phyloP scores from a whole-genome alignment of 2,329 filamentous ascomycete species.

The Sodiomyces alkalinus region DNA sequence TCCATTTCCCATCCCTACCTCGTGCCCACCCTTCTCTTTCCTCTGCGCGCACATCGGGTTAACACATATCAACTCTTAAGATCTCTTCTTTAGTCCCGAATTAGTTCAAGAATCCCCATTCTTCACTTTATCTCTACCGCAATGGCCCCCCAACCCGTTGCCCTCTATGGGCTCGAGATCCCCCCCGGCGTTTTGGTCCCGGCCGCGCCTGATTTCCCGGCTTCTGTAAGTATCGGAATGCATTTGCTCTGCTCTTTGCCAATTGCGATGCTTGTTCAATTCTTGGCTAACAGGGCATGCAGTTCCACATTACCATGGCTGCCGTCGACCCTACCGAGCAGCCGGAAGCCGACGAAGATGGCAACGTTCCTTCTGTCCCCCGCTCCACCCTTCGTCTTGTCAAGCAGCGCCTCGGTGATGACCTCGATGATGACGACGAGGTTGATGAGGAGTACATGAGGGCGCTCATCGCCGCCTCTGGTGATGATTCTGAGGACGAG shows the following conservation, averaged over 20 bases:
- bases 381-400: conserved; percentile 86
- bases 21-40: no score
- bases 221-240: conserved; percentile 51
- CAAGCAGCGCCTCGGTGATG: conserved; percentile 50
- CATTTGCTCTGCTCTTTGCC: conserved; percentile 5
- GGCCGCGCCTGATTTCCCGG: conserved; percentile 63
- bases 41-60: no score
- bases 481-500: conserved; percentile 35
- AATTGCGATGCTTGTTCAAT: not conserved
- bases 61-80: no score
- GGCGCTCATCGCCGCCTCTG: conserved; percentile 34
- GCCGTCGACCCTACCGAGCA: conserved; percentile 81
- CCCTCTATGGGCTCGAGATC: conserved; percentile 85
- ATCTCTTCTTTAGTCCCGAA: no score
- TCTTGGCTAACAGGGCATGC: conserved; percentile 13
- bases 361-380: conserved; percentile 44
- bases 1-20: no score
- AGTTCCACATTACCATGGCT: conserved; percentile 98
- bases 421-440: conserved; percentile 42
- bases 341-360: conserved; percentile 48
- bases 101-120: no score
- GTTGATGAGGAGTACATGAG: conserved; percentile 52
- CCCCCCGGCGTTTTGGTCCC: conserved; percentile 71
- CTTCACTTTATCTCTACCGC: conserved; percentile 5
- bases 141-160: conserved; percentile 52